Evolutionary conservation across 1,139 yeast genomes (phyloP).

Genomic region (Lodderomyces beijingensis): DNA sequence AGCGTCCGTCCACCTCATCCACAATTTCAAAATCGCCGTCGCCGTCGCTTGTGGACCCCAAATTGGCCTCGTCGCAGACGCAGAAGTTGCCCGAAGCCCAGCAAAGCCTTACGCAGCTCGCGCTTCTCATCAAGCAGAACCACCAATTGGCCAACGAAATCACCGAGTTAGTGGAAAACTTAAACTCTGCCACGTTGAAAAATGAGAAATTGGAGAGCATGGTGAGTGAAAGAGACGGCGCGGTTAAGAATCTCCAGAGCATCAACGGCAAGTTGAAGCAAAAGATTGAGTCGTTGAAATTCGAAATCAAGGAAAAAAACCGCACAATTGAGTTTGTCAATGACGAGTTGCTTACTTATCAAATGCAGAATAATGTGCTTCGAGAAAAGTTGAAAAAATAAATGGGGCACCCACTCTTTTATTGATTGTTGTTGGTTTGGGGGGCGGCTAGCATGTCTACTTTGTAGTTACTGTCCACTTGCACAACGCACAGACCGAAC

Average conservation of each 20-base stretch:
- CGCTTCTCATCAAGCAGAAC: constrained; percentile 6
- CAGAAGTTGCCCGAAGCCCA: neutral
- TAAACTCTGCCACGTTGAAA: constrained; percentile 23
- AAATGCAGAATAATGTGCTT: constrained; percentile 66
- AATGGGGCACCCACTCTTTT: too few species aligned
- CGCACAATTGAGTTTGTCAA: constrained; percentile 58
- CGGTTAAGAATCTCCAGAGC: constrained; percentile 19
- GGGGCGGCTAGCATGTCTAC: constrained; percentile 1
- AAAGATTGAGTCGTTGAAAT: constrained; percentile 31
- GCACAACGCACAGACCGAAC: constrained; percentile 32
- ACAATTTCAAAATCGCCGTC: constrained; percentile 12
- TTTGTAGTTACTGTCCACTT: constrained; percentile 29
- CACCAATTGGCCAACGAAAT: constrained; percentile 13
- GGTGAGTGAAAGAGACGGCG: constrained; percentile 12
- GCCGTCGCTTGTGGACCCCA: constrained; percentile 12
- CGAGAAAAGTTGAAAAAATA: constrained; percentile 30
- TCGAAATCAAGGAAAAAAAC: constrained; percentile 50
- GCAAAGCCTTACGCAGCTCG: constrained; percentile 3
- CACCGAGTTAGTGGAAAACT: constrained; percentile 17
- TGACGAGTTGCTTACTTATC: constrained; percentile 66
- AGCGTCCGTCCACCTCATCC: constrained; percentile 13
- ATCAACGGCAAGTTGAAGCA: constrained; percentile 21
- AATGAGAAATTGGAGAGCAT: constrained; percentile 20
- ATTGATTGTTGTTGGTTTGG: too few species aligned
- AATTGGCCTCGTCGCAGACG: neutral